A percentile compares a stretch with the other conserved stretches of the same genome.
Conservation (phyloP, 352 stramenopile genomes). For the Lagenidium giganteum region DNA sequence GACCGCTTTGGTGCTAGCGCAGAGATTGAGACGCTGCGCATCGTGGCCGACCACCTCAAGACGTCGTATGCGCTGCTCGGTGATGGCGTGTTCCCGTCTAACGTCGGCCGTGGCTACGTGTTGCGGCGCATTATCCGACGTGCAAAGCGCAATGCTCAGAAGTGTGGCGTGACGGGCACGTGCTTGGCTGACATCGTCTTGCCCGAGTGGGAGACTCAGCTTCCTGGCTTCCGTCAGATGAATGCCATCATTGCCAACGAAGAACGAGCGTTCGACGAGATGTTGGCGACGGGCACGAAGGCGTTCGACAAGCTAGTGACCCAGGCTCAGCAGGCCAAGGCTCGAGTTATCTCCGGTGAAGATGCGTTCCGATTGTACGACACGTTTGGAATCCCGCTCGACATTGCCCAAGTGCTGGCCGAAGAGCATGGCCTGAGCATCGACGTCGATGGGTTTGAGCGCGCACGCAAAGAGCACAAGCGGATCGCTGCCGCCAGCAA, state of each 20-base stretch:
- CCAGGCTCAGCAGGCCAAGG: constrained; percentile 7
- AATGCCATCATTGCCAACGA: constrained; percentile 64
- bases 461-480: constrained; percentile 42
- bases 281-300: constrained; percentile 47
- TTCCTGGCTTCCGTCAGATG: constrained; percentile 52
- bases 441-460: constrained; percentile 47
- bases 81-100: constrained; percentile 94
- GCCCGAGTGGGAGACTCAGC: constrained; percentile 30
- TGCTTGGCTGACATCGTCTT: constrained; percentile 52
- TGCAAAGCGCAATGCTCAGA: constrained; percentile 65
- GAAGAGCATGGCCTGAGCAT: constrained; percentile 53
- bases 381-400: constrained; percentile 71
- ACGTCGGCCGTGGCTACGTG: constrained; percentile 95
- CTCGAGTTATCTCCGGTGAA: constrained; percentile 28
- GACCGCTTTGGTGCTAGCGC: constrained; percentile 37
- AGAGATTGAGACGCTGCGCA: constrained; percentile 72
- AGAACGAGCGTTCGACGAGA: constrained; percentile 66
- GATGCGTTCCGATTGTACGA: constrained; percentile 75
- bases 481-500: constrained; percentile 38
- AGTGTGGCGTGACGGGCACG: constrained; percentile 39
- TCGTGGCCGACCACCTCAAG: constrained; percentile 95
- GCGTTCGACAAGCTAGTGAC: constrained; percentile 63
- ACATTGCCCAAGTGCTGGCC: constrained; percentile 67
- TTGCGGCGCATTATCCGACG: constrained; percentile 93
- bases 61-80: constrained; percentile 92